These are phyloP conservation scores for Cyclocybe cylindracea DNA, from an alignment of 768 basidiomycete genomes.

Conservation along the genomic window DNA sequence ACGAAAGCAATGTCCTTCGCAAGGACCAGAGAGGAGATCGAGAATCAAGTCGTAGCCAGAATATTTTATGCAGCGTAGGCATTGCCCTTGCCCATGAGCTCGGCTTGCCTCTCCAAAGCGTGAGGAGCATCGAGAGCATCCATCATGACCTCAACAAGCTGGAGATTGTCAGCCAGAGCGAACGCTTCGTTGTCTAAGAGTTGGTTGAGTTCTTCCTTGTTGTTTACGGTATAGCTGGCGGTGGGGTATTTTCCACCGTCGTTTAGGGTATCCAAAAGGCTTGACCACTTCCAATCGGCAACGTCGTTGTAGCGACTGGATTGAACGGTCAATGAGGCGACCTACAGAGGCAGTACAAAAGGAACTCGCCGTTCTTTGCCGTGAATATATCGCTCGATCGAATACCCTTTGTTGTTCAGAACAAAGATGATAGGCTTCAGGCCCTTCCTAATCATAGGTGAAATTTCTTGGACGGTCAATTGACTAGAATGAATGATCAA, in stretches of 20 bases:
- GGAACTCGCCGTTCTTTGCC: constrained; percentile 47
- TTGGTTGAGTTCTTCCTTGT: constrained; percentile 60
- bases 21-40: too few species aligned
- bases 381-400: constrained; percentile 79
- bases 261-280: constrained; percentile 51
- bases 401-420: constrained; percentile 78
- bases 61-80: too few species aligned
- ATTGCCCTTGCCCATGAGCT: too few species aligned
- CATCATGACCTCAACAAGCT: constrained; percentile 82
- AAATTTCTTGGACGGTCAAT: constrained; percentile 76
- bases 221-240: constrained; percentile 53
- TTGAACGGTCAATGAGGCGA: background rate
- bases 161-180: constrained; percentile 58
- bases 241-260: constrained; percentile 50
- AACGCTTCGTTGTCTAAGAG: constrained; percentile 67
- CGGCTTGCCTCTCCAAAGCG: constrained; percentile 38
- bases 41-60: too few species aligned
- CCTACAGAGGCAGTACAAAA: background rate
- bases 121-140: constrained; percentile 66
- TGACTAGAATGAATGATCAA: constrained; percentile 42
- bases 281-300: constrained; percentile 70
- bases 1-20: too few species aligned
- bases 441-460: constrained; percentile 71
- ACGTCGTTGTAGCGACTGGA: constrained; percentile 83
- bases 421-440: constrained; percentile 82